A percentile compares a stretch with the other conserved stretches of the same genome.
Conservation (phyloP, 768 basidiomycete species). For the Lactarius hengduanensis region DNA sequence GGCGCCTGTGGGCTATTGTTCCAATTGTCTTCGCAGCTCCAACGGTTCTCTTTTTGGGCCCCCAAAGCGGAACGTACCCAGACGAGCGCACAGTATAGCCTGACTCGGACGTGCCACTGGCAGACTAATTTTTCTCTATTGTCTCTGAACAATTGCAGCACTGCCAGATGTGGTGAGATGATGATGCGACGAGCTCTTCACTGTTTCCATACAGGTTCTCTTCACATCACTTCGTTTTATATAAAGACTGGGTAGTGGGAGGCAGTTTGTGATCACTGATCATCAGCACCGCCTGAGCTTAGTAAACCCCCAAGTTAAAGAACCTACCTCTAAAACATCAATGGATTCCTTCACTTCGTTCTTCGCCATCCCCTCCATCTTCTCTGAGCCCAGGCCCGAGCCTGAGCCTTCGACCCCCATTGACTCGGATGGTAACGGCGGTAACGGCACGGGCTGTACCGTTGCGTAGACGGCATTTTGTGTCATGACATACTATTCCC, state of each 20-base stretch:
- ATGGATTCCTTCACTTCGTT: constrained; percentile 18
- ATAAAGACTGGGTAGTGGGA: background rate
- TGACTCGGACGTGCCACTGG: background rate
- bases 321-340: background rate
- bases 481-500: background rate
- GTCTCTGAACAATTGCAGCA: background rate
- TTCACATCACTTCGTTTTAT: background rate
- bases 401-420: constrained; percentile 1
- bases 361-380: background rate
- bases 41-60: background rate
- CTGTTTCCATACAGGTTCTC: background rate
- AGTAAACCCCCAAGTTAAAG: background rate
- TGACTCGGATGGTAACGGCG: background rate
- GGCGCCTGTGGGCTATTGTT: background rate
- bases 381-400: background rate
- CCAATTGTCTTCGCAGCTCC: background rate
- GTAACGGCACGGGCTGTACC: background rate
- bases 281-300: background rate
- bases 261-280: too few species aligned
- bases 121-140: background rate
- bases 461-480: background rate
- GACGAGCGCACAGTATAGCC: background rate
- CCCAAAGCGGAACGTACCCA: background rate
- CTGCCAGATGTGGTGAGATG: background rate
- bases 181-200: background rate